phyloP scores from a whole-genome alignment of 345 rosid species.

The Gossypium rotundifolium region DNA sequence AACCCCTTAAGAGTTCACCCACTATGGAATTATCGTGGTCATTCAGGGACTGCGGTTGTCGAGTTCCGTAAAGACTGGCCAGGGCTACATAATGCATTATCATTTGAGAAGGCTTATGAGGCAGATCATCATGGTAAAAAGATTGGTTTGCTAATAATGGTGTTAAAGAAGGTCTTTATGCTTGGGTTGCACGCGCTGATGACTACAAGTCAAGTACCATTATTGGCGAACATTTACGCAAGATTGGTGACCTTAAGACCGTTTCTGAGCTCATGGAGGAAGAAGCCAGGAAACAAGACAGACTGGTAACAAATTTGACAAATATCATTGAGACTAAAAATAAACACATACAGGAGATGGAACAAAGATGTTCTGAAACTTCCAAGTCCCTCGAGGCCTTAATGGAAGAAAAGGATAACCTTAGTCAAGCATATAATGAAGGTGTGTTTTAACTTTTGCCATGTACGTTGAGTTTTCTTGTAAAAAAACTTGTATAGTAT shows the following conservation, averaged over 20 bases:
- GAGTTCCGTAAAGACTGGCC: conserved; percentile 92
- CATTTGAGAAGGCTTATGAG: conserved; percentile 81
- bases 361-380: conserved; percentile 53
- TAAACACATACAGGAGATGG: conserved; percentile 48
- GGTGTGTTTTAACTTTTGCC: conserved; percentile 34
- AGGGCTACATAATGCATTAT: conserved; percentile 81
- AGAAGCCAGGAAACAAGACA: conserved; percentile 77
- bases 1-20: conserved; percentile 81
- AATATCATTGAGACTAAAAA: conserved; percentile 47
- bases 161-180: conserved; percentile 57
- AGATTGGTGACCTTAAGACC: conserved; percentile 70
- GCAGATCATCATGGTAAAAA: conserved; percentile 73
- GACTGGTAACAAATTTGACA: conserved; percentile 54
- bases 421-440: conserved; percentile 68
- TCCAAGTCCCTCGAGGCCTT: conserved; percentile 32
- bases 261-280: conserved; percentile 73
- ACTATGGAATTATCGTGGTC: conserved; percentile 78
- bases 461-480: background rate
- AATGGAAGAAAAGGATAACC: conserved; percentile 73
- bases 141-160: conserved; percentile 47
- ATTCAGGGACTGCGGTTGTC: conserved; percentile 78
- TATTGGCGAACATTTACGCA: conserved; percentile 69
- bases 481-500: background rate
- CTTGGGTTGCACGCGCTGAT: conserved; percentile 90
- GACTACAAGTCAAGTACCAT: conserved; percentile 61